Evolutionary conservation across 2,329 filamentous ascomycete genomes (phyloP).

Genomic region (Trichothecium roseum): DNA sequence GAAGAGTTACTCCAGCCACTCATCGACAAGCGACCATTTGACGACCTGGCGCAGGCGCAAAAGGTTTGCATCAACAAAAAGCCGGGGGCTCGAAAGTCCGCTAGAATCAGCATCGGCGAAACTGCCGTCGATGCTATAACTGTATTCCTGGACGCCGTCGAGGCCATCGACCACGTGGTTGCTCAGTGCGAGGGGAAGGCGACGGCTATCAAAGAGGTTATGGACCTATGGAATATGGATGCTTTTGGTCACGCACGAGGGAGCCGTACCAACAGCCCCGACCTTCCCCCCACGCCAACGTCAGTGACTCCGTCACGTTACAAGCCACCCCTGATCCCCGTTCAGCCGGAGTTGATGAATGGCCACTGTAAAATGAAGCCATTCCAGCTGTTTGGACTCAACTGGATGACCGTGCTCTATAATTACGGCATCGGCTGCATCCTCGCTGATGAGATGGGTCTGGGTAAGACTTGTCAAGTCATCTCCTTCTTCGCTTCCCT

Average conservation of each 20-base stretch:
- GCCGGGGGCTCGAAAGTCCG: slow-evolving; percentile 31
- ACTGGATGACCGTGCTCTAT: slow-evolving; percentile 85
- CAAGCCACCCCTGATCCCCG: slow-evolving; percentile 28
- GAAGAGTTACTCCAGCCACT: slow-evolving; percentile 59
- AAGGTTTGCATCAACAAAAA: slow-evolving; percentile 47
- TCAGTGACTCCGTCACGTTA: too few relatives aligned
- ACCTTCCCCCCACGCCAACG: slow-evolving; percentile 14
- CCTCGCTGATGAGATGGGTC: slow-evolving; percentile 92
- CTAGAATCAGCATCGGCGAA: slow-evolving; percentile 39
- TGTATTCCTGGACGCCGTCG: slow-evolving; percentile 71
- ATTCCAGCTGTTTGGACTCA: slow-evolving; percentile 88
- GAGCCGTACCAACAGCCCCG: slow-evolving; percentile 16
- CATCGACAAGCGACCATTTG: slow-evolving; percentile 66
- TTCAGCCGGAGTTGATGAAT: slow-evolving; percentile 70
- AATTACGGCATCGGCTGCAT: slow-evolving; percentile 75
- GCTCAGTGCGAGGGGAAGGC: slow-evolving; percentile 64
- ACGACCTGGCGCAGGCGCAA: slow-evolving; percentile 52
- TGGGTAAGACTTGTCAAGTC: slow-evolving; percentile 94
- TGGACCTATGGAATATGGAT: slow-evolving; percentile 39
- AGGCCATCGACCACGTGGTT: slow-evolving; percentile 76
- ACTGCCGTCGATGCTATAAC: slow-evolving; percentile 40
- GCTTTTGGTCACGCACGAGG: slow-evolving; percentile 30
- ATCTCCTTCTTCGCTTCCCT: slow-evolving; percentile 85
- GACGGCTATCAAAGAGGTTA: slow-evolving; percentile 36
- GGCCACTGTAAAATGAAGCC: slow-evolving; percentile 73